Evolutionary conservation across 2,329 filamentous ascomycete species (phyloP).

Genomic region (Phyllosticta citriasiana): DNA sequence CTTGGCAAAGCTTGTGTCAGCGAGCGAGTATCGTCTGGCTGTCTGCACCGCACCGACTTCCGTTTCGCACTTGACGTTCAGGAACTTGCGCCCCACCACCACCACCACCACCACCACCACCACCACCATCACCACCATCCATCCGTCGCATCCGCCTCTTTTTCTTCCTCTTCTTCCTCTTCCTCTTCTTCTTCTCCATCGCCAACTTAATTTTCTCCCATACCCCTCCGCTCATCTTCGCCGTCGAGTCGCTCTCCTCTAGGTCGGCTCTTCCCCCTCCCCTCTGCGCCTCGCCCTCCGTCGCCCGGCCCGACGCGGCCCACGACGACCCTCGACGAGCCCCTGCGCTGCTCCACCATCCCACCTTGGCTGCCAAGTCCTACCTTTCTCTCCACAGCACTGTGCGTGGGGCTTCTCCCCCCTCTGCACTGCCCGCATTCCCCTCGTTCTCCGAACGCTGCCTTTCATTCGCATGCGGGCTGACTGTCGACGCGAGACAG

Average conservation of each 20-base stretch:
- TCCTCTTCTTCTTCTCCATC: too few species aligned
- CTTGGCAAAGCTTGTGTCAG: constrained; percentile 8
- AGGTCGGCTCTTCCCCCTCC: too few species aligned
- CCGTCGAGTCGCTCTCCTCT: too few species aligned
- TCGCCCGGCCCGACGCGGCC: background rate
- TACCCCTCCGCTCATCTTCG: background rate
- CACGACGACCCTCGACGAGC: background rate
- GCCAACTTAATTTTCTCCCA: background rate
- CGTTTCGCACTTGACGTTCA: too few species aligned
- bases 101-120: background rate
- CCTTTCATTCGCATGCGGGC: background rate
- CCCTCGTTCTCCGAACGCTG: background rate
- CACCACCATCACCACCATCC: background rate
- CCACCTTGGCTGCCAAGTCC: constrained; percentile 2
- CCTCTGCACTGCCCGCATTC: background rate
- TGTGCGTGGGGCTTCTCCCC: background rate
- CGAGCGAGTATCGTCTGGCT: background rate
- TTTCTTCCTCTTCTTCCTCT: too few species aligned
- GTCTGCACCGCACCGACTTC: too few species aligned
- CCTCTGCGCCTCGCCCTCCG: background rate
- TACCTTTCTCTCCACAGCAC: background rate
- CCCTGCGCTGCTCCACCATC: constrained; percentile 10
- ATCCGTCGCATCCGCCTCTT: too few species aligned
- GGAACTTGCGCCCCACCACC: too few species aligned
- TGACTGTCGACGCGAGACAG: background rate